Percentiles rank a stretch among this genome's conserved stretches.
Conservation (phyloP, 371 early-diverging fungal genomes). For the Funneliformis caledonium region DNA sequence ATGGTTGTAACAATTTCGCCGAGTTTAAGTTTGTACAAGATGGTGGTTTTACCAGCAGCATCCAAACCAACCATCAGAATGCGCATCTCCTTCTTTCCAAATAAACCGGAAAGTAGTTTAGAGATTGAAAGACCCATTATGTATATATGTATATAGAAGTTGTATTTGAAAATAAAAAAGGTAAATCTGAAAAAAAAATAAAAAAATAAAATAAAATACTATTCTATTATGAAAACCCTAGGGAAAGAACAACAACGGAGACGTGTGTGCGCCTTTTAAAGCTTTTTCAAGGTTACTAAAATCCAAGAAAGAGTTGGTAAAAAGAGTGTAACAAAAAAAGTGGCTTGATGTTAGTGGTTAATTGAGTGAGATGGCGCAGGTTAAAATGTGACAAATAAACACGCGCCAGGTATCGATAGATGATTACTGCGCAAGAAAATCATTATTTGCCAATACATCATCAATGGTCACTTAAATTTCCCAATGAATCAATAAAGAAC, state of each 20-base stretch:
- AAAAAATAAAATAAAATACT: constrained; percentile 12
- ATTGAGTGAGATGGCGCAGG: constrained; percentile 1
- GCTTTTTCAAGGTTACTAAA: background rate
- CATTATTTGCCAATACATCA: too few relatives aligned
- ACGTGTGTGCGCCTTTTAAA: constrained; percentile 5
- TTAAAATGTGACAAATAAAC: constrained; percentile 12
- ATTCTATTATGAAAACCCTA: background rate
- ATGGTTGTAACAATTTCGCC: constrained; percentile 98
- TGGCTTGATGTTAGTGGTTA: constrained; percentile 32
- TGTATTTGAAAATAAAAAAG: background rate
- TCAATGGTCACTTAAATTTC: too few relatives aligned
- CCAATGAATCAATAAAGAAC: background rate
- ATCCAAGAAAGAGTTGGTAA: background rate
- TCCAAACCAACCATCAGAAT: constrained; percentile 94
- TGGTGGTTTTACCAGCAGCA: constrained; percentile 95
- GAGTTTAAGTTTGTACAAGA: constrained; percentile 86
- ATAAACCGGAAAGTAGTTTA: constrained; percentile 54
- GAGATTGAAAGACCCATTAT: constrained; percentile 67
- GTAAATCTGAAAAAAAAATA: constrained; percentile 26
- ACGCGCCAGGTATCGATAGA: background rate
- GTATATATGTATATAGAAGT: constrained; percentile 19
- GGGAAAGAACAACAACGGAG: background rate
- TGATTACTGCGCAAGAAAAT: background rate
- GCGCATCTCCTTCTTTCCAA: constrained; percentile 83
- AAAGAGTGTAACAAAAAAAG: constrained; percentile 26